These are phyloP conservation scores for Phytophthora pluvialis DNA, from an alignment of 352 stramenopile species.

Conservation along the genomic window DNA sequence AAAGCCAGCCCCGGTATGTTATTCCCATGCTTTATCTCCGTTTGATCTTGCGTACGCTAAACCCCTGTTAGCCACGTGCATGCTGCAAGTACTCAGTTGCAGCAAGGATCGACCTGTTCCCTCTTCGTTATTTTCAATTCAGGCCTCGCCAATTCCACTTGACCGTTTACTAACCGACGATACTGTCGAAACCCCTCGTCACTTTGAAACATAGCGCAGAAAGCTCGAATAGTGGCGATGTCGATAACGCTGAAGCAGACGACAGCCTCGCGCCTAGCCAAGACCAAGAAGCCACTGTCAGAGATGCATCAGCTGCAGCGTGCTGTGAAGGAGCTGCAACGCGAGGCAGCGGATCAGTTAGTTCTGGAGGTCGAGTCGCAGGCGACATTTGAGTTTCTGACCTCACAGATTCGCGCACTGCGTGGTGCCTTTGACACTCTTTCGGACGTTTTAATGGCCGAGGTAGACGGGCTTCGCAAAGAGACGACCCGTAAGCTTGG, in stretches of 20 bases:
- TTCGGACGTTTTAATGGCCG: conserved; percentile 78
- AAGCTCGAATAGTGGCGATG: conserved; percentile 30
- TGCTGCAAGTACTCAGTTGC: neutral
- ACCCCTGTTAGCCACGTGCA: conserved; percentile 7
- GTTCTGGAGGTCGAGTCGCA: conserved; percentile 82
- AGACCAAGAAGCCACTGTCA: conserved; percentile 81
- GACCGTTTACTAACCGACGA: conserved; percentile 28
- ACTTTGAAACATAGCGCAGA: conserved; percentile 12
- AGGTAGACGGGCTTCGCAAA: conserved; percentile 73
- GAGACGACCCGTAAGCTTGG: conserved; percentile 66
- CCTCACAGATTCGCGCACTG: conserved; percentile 74
- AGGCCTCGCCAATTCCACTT: conserved; percentile 7
- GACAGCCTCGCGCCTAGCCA: conserved; percentile 68
- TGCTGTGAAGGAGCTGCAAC: conserved; percentile 79
- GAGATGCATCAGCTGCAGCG: conserved; percentile 85
- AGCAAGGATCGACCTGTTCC: neutral
- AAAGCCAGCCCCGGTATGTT: conserved; percentile 17
- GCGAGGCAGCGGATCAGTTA: conserved; percentile 75
- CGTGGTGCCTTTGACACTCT: conserved; percentile 82
- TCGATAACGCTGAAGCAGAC: conserved; percentile 54
- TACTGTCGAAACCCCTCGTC: conserved; percentile 29
- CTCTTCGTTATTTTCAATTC: conserved; percentile 22
- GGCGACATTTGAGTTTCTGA: conserved; percentile 85
- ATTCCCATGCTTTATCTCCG: neutral
- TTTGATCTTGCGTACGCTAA: conserved; percentile 21